Conservation (phyloP, 2,329 filamentous ascomycete species). For the Pyrenochaeta sp. region DNA sequence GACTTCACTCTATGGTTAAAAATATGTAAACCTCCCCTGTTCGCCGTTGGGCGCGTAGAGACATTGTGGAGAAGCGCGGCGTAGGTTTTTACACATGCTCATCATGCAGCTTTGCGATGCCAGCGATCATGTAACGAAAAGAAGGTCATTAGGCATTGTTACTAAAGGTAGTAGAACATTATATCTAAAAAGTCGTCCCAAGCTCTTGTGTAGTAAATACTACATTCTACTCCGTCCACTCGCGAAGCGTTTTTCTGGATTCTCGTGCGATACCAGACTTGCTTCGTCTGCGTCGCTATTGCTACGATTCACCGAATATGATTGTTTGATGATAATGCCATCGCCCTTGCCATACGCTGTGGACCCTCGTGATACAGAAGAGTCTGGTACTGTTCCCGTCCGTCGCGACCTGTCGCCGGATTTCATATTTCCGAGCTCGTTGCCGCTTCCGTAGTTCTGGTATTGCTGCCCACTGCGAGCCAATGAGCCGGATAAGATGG, state of each 20-base stretch:
- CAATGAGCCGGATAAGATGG: slow-evolving; percentile 47
- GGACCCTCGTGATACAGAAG: not conserved
- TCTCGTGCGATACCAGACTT: not conserved
- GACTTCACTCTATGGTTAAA: too few relatives aligned
- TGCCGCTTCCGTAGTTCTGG: slow-evolving; percentile 36
- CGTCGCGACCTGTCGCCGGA: not conserved
- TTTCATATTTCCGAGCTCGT: slow-evolving; percentile 24
- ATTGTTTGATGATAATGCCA: not conserved
- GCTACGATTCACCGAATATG: not conserved
- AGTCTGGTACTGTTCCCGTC: not conserved
- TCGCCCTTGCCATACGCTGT: not conserved
- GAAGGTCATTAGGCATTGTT: too few relatives aligned
- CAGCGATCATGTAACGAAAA: too few relatives aligned
- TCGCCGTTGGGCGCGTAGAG: too few relatives aligned
- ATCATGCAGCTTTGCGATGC: too few relatives aligned
- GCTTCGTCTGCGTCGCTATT: not conserved
- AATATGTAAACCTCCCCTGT: too few relatives aligned
- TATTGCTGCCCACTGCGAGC: slow-evolving; percentile 30
- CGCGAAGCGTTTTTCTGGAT: not conserved
- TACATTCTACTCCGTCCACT: not conserved
- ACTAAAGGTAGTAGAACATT: too few relatives aligned
- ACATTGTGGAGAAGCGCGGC: too few relatives aligned
- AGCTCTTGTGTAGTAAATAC: too few relatives aligned
- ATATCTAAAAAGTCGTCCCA: too few relatives aligned
- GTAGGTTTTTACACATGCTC: too few relatives aligned